phyloP scores from a whole-genome alignment of 345 rosid species.

The Turnera subulata region DNA sequence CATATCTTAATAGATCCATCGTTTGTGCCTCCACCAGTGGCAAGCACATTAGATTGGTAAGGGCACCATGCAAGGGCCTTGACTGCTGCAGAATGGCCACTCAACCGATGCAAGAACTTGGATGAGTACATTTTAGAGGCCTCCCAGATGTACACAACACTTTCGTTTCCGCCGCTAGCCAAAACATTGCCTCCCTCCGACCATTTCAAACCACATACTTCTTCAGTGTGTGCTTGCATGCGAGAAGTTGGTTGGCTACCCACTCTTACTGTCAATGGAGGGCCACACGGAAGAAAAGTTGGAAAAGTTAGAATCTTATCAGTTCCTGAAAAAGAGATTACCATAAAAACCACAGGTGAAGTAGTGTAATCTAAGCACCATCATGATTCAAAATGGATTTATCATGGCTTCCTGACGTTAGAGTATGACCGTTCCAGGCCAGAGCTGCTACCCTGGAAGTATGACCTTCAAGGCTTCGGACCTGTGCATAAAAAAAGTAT shows the following conservation, averaged over 20 bases:
- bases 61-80: conserved; percentile 67
- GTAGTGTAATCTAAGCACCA: conserved; percentile 25
- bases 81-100: conserved; percentile 43
- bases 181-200: conserved; percentile 38
- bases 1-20: conserved; percentile 49
- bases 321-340: neutral
- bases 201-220: conserved; percentile 52
- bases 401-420: conserved; percentile 50
- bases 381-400: conserved; percentile 44
- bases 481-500: conserved; percentile 15
- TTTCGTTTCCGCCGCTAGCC: conserved; percentile 64
- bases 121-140: conserved; percentile 48
- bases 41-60: conserved; percentile 41
- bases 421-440: conserved; percentile 37
- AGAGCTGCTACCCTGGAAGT: conserved; percentile 29
- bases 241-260: conserved; percentile 23
- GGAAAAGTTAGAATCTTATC: neutral
- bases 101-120: conserved; percentile 30
- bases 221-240: conserved; percentile 32
- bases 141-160: conserved; percentile 42
- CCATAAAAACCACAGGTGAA: neutral
- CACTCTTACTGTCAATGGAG: conserved; percentile 31
- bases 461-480: conserved; percentile 40
- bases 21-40: conserved; percentile 51
- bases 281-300: neutral